Conservation (phyloP, 352 stramenopile genomes). For the Globisporangium cylindrosporum region DNA sequence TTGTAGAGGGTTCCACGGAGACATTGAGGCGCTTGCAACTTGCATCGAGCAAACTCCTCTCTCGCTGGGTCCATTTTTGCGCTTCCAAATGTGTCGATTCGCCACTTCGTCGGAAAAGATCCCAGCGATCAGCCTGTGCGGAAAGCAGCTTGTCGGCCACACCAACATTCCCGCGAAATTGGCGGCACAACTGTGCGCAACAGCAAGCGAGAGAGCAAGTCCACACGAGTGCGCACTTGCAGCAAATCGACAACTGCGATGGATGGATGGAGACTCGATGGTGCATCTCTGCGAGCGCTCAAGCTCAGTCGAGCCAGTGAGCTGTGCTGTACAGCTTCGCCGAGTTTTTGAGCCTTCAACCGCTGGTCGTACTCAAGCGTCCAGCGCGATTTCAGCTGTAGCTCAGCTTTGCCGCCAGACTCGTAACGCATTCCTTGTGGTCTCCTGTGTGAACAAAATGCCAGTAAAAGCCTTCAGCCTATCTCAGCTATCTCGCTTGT, state of each 20-base stretch:
- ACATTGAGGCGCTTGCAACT: slow-evolving; percentile 22
- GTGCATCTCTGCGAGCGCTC: slow-evolving; percentile 33
- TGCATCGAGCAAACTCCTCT: slow-evolving; percentile 28
- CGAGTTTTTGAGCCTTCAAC: neutral
- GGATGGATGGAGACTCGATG: slow-evolving; percentile 38
- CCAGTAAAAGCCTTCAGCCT: slow-evolving; percentile 21
- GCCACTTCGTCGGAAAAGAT: slow-evolving; percentile 15
- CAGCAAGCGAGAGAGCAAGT: neutral
- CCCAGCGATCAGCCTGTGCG: slow-evolving; percentile 24
- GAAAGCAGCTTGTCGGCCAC: slow-evolving; percentile 21
- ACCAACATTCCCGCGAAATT: slow-evolving; percentile 16
- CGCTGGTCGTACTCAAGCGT: neutral
- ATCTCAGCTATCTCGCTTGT: slow-evolving; percentile 26
- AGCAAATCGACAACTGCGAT: slow-evolving; percentile 38
- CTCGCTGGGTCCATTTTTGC: slow-evolving; percentile 20
- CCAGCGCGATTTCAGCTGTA: neutral
- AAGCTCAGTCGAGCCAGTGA: slow-evolving; percentile 23
- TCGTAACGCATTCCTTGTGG: slow-evolving; percentile 21
- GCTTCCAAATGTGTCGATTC: slow-evolving; percentile 29
- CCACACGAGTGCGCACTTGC: slow-evolving; percentile 45
- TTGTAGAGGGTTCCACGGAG: slow-evolving; percentile 19
- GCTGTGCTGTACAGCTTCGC: slow-evolving; percentile 31
- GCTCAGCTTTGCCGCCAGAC: slow-evolving; percentile 27
- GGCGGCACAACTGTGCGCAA: slow-evolving; percentile 35
- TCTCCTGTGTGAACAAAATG: slow-evolving; percentile 29